These are phyloP conservation scores for Leccinum imitatum DNA, from an alignment of 768 basidiomycete genomes.

Conservation along the genomic window DNA sequence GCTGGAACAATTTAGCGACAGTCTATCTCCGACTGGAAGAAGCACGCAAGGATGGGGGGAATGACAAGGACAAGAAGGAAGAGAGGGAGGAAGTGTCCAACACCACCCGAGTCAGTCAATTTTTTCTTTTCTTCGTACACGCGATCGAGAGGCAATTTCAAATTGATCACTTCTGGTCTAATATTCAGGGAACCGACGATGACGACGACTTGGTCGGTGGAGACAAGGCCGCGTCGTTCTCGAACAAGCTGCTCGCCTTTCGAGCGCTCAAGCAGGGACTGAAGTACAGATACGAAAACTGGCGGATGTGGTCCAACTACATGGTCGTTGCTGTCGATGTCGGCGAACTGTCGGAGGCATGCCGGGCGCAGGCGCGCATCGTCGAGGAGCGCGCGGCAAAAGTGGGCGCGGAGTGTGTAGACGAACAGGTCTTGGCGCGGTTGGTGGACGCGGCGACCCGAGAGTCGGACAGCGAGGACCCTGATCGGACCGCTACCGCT, in stretches of 20 bases:
- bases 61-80: slow-evolving; percentile 23
- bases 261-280: slow-evolving; percentile 90
- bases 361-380: slow-evolving; percentile 77
- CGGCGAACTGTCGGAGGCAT: slow-evolving; percentile 87
- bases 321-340: slow-evolving; percentile 92
- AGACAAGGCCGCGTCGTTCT: slow-evolving; percentile 48
- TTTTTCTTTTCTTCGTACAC: background rate
- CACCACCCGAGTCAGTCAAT: slow-evolving; percentile 11
- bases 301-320: slow-evolving; percentile 99
- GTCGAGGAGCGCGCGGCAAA: slow-evolving; percentile 55
- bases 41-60: slow-evolving; percentile 20
- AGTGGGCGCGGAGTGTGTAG: slow-evolving; percentile 58
- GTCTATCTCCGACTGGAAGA: slow-evolving; percentile 85
- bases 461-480: slow-evolving; percentile 34
- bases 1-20: slow-evolving; percentile 96
- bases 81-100: slow-evolving; percentile 28
- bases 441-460: slow-evolving; percentile 86
- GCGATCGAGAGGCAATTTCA: background rate
- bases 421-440: slow-evolving; percentile 85
- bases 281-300: slow-evolving; percentile 81
- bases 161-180: background rate
- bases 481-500: slow-evolving; percentile 21
- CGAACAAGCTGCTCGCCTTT: slow-evolving; percentile 86
- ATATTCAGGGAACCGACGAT: slow-evolving; percentile 19
- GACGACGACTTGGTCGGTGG: background rate